These are phyloP conservation scores for Aspergillus bridgeri DNA, from an alignment of 495 filamentous ascomycete species.

Conservation along the genomic window DNA sequence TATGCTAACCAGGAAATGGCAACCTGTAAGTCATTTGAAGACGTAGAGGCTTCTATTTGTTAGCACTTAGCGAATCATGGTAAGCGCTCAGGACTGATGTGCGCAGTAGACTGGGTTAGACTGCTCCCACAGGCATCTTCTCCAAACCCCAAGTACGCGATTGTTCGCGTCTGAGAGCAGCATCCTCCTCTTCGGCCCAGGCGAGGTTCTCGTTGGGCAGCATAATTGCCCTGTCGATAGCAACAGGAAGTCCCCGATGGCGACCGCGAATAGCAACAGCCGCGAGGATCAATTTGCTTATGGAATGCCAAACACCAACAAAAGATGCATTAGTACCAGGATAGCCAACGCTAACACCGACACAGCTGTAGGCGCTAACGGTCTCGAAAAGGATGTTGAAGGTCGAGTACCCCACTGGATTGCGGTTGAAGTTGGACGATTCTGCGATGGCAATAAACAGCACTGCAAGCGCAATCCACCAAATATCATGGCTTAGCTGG, in stretches of 20 bases:
- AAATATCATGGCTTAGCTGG: constrained; percentile 81
- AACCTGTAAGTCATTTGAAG: background rate
- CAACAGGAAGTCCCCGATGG: constrained; percentile 76
- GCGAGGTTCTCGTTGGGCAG: constrained; percentile 60
- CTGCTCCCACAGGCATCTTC: constrained; percentile 27
- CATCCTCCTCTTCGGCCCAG: constrained; percentile 60
- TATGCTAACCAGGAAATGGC: background rate
- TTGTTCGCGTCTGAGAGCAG: constrained; percentile 38
- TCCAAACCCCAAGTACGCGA: constrained; percentile 23
- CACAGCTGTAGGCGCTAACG: constrained; percentile 80
- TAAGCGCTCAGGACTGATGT: too few relatives aligned
- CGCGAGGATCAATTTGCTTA: constrained; percentile 73
- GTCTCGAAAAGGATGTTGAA: constrained; percentile 88
- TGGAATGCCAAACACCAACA: constrained; percentile 64
- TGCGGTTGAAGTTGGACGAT: constrained; percentile 56
- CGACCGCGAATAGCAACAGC: constrained; percentile 75
- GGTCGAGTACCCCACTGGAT: constrained; percentile 69
- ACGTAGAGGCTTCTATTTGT: too few relatives aligned
- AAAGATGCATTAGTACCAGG: constrained; percentile 68
- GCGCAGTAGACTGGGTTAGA: constrained; percentile 26
- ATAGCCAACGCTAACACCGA: constrained; percentile 73
- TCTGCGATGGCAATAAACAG: constrained; percentile 75
- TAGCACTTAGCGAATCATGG: too few relatives aligned
- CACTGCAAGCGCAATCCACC: constrained; percentile 76
- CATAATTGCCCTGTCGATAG: constrained; percentile 74